Conservation (phyloP, 2,329 filamentous ascomycete species). For the Alternaria conjuncta region DNA sequence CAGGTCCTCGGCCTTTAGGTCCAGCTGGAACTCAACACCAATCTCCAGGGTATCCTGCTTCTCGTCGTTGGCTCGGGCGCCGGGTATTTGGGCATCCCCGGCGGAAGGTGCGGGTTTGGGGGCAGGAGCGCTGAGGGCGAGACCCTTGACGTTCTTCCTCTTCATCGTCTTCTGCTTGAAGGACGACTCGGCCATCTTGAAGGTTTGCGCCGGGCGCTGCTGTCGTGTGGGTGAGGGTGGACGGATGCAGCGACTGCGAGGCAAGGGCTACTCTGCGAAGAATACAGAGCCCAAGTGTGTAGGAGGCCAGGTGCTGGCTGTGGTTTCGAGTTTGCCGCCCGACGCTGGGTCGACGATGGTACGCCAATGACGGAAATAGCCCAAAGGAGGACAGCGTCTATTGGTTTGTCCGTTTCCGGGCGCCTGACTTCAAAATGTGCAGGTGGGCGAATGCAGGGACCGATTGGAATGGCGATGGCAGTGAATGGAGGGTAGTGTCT, state of each 20-base stretch:
- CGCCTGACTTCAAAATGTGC: slow-evolving; percentile 21
- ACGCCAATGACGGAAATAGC: slow-evolving; percentile 47
- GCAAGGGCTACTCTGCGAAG: slow-evolving; percentile 4
- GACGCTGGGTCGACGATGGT: slow-evolving; percentile 40
- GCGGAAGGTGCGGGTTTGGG: slow-evolving; percentile 76
- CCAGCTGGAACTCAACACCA: slow-evolving; percentile 94
- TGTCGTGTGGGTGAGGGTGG: slow-evolving; percentile 7
- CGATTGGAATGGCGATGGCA: slow-evolving; percentile 24
- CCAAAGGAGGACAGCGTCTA: slow-evolving; percentile 48
- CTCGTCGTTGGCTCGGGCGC: slow-evolving; percentile 64
- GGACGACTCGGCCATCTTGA: slow-evolving; percentile 61
- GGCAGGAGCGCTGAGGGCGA: slow-evolving; percentile 81
- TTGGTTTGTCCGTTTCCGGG: slow-evolving; percentile 45
- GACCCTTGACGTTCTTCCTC: slow-evolving; percentile 98
- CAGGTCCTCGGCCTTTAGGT: slow-evolving; percentile 89
- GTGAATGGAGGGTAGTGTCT: slow-evolving; percentile 22
- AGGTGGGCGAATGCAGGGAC: slow-evolving; percentile 22
- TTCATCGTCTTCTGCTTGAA: slow-evolving; percentile 83
- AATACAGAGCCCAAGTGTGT: slow-evolving; percentile 15
- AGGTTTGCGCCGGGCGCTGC: slow-evolving; percentile 25
- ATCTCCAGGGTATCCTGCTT: slow-evolving; percentile 84
- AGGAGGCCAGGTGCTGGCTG: slow-evolving; percentile 19
- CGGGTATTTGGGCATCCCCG: slow-evolving; percentile 69
- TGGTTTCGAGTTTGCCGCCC: slow-evolving; percentile 47
- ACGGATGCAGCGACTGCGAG: slow-evolving; percentile 7